A percentile compares a stretch with the other conserved stretches of the same genome.
Evolutionary conservation across 331 rosid species (phyloP).

Genomic region (Pyrus hybrid): DNA sequence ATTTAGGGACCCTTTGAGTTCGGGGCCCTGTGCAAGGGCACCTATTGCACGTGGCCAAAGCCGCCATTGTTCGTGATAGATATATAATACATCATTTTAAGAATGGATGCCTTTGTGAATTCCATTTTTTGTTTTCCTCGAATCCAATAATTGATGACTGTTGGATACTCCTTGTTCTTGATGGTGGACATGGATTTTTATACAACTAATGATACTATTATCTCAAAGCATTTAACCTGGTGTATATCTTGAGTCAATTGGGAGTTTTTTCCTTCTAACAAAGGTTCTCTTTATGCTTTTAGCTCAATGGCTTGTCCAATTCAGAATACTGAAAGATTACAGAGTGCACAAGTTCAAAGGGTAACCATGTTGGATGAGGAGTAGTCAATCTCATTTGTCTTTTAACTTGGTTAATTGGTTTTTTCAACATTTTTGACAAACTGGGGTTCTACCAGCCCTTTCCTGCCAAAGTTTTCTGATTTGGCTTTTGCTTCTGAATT

Average conservation of each 20-base stretch:
- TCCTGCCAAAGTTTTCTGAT: background rate
- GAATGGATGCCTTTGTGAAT: too few relatives aligned
- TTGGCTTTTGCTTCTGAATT: conserved; percentile 10
- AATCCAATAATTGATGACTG: too few relatives aligned
- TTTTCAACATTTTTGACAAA: background rate
- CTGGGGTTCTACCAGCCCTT: background rate
- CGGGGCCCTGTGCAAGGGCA: too few relatives aligned
- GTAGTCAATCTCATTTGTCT: background rate
- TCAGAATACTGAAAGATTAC: conserved; percentile 46
- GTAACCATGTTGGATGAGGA: conserved; percentile 23
- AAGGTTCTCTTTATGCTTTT: conserved; percentile 3
- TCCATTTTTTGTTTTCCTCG: too few relatives aligned
- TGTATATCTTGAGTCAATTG: background rate
- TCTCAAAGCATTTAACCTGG: background rate
- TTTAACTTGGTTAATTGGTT: background rate
- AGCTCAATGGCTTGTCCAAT: conserved; percentile 42
- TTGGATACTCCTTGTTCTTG: too few relatives aligned
- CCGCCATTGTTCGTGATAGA: too few relatives aligned
- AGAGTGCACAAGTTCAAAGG: conserved; percentile 51
- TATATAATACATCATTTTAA: too few relatives aligned
- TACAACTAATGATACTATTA: background rate
- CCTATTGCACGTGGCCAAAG: too few relatives aligned
- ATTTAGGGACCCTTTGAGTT: too few relatives aligned
- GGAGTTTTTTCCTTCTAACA: conserved; percentile 9
- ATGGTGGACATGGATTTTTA: too few relatives aligned